phyloP scores from a whole-genome alignment of 2,329 filamentous ascomycete species.

The Thielaviopsis cerberus region DNA sequence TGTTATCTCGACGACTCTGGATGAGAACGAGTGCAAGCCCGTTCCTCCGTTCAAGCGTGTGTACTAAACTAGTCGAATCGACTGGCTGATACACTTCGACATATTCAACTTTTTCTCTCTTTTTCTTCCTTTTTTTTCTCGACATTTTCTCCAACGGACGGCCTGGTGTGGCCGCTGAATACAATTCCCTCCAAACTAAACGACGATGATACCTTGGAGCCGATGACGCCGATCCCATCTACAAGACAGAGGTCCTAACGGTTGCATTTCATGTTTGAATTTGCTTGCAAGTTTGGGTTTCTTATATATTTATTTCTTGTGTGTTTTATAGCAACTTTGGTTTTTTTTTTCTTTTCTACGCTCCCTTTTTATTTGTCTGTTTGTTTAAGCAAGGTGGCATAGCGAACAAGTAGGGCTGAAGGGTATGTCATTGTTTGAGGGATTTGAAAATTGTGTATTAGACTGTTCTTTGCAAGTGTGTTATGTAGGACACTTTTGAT shows the following conservation, averaged over 20 bases:
- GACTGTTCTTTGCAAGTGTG: background rate
- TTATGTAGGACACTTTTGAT: background rate
- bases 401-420: background rate
- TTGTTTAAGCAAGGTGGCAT: background rate
- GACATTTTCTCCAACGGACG: background rate
- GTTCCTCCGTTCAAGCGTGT: conserved; percentile 93
- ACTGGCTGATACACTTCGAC: conserved; percentile 1
- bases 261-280: conserved; percentile 1
- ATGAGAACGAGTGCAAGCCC: conserved; percentile 88
- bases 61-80: conserved; percentile 37
- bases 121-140: background rate
- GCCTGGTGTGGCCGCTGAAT: background rate
- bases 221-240: background rate
- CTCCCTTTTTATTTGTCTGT: background rate
- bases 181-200: background rate
- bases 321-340: conserved; percentile 6
- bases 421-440: background rate
- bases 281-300: conserved; percentile 1
- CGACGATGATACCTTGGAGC: background rate
- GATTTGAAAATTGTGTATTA: background rate
- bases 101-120: background rate
- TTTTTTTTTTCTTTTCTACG: background rate
- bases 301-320: conserved; percentile 1
- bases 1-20: conserved; percentile 67
- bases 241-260: background rate